A percentile compares a stretch with the other conserved stretches of the same genome.
Conservation (phyloP, 78 protist genomes). For the Salpingoeca rosetta region DNA sequence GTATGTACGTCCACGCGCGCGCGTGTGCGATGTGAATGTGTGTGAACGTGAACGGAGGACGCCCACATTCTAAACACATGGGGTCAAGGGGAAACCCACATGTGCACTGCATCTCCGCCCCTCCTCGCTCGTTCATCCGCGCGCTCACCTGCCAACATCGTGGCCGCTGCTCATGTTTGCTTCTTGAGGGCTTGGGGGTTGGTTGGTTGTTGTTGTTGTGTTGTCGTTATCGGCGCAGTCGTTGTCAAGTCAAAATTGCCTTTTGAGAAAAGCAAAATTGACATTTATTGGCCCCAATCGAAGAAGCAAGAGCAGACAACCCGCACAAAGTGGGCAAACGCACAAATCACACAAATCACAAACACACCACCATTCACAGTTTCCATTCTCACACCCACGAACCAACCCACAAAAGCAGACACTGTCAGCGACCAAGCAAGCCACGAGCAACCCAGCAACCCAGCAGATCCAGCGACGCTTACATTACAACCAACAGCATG, state of each 20-base stretch:
- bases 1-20: too few relatives aligned
- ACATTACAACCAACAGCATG: not conserved
- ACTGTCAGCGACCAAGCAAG: too few relatives aligned
- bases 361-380: not conserved
- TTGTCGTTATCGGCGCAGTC: too few relatives aligned
- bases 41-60: not conserved
- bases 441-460: too few relatives aligned
- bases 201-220: too few relatives aligned
- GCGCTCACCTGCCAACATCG: not conserved
- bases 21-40: too few relatives aligned
- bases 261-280: not conserved
- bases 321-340: not conserved
- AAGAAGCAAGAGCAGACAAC: slow-evolving; percentile 2
- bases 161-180: not conserved
- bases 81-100: not conserved
- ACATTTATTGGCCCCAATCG: slow-evolving; percentile 8
- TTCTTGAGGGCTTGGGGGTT: not conserved
- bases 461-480: too few relatives aligned
- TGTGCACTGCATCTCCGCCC: not conserved
- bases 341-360: not conserved
- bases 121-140: not conserved
- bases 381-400: too few relatives aligned
- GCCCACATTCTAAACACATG: too few relatives aligned
- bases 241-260: not conserved
- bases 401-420: too few relatives aligned